A percentile compares a stretch with the other conserved stretches of the same genome.
Conservation (phyloP, 2,329 filamentous ascomycete genomes). For the Cladosporium sp. region DNA sequence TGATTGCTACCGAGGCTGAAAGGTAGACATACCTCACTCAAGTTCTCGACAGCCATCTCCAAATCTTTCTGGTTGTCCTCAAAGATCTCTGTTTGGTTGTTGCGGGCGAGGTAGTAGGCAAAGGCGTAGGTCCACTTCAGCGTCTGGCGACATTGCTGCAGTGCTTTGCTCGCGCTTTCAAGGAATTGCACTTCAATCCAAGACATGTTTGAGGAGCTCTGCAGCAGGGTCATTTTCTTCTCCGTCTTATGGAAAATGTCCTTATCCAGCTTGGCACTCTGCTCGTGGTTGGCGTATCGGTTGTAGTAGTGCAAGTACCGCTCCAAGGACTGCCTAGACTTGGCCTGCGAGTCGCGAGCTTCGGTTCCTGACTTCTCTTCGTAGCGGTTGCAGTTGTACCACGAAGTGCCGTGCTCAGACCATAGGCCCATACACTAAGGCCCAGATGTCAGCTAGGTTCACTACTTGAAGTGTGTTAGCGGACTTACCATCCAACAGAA, state of each 20-base stretch:
- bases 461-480: neutral
- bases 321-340: constrained; percentile 82
- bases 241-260: constrained; percentile 95
- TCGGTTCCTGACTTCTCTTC: constrained; percentile 93
- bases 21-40: constrained; percentile 57
- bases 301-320: constrained; percentile 99
- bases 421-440: constrained; percentile 85
- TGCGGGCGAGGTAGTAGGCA: constrained; percentile 91
- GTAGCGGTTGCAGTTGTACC: constrained; percentile 98
- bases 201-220: constrained; percentile 88
- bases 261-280: constrained; percentile 92
- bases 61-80: constrained; percentile 98
- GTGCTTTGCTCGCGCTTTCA: constrained; percentile 82
- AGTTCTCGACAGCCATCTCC: constrained; percentile 90
- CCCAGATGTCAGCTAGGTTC: neutral
- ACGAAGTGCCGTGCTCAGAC: constrained; percentile 97
- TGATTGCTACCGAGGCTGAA: too few species aligned
- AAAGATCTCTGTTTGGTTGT: constrained; percentile 94
- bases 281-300: constrained; percentile 96
- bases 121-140: constrained; percentile 99
- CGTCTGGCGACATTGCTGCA: constrained; percentile 96
- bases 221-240: constrained; percentile 97
- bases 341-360: constrained; percentile 85
- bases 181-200: constrained; percentile 99
- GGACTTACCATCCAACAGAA: constrained; percentile 82